Evolutionary conservation across 2,329 filamentous ascomycete genomes (phyloP), one percentile per base, ranked within the genome.

Genomic region (Tolypocladium tropicale): DNA sequence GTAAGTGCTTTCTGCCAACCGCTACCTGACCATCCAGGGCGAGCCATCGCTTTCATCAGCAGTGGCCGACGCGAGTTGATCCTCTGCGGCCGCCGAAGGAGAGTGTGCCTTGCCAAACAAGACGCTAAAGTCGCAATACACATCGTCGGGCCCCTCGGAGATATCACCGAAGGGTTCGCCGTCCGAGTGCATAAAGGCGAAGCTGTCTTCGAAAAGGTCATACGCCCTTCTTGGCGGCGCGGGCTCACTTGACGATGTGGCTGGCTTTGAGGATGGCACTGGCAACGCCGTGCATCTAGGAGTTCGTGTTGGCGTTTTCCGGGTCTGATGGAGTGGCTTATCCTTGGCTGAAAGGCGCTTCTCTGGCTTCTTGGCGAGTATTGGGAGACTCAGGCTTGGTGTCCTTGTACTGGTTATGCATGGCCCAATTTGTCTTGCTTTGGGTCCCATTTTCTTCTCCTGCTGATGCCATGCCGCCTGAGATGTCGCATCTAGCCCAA

Each of bases 41-140:
- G n/a, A 16, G 2, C 36, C 51, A 30, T 41, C 52, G 6, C 28
- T 23, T 32, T 32, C 28, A 21, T 41, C 36, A 12, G 32, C 28
- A 50, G 10, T 4, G 11, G 11, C 46, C 4, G 28, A 9, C 18
- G 30, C 46, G 7, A 28, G 23, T 12, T 7, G 30, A 18, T 30
- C 37, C 12, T 12, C 36, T 30, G 18, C 9, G n/a, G 14, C 23
- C 21, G 41, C 3, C 6, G 32, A 28, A 9, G 28, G 48, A 4
- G 54, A 9, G 3, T 32, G 28, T 6, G 18, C 12, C 12, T 49
- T 52, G 25, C 18, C 55, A 59, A 82, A 81, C 4, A 81, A 69
- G 30, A 78, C 72, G 6, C 77, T 73, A 57, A 82, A 82, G 58
- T 82, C 78, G 14, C 78, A 78, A 58, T 82, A 82, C 41, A 82